Conservation (phyloP, 306 rosid species). For the Quillaja saponaria region DNA sequence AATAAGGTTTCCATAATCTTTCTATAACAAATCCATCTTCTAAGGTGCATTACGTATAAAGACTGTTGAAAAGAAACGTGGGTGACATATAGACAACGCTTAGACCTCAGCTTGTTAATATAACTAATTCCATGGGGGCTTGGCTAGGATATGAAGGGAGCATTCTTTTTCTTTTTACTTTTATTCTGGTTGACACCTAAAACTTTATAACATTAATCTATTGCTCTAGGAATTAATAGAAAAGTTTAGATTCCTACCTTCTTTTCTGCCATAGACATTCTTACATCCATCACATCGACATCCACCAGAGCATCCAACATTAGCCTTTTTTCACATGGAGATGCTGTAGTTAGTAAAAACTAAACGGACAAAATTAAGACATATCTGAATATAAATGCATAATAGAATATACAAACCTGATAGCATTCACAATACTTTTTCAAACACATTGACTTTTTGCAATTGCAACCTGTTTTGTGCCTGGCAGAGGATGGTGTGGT, state of each 20-base stretch:
- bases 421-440: constrained; percentile 85
- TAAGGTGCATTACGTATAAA: background rate
- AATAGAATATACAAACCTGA: constrained; percentile 49
- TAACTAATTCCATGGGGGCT: background rate
- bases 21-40: constrained; percentile 9
- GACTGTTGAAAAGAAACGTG: background rate
- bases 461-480: constrained; percentile 77
- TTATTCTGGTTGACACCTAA: background rate
- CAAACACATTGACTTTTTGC: constrained; percentile 70
- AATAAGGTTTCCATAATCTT: constrained; percentile 1
- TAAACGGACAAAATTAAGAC: background rate
- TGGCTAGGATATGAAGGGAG: background rate
- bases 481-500: constrained; percentile 61
- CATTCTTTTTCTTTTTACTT: background rate
- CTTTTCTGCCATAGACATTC: constrained; percentile 60
- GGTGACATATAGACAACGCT: background rate
- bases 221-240: constrained; percentile 13
- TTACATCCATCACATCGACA: constrained; percentile 73
- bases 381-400: constrained; percentile 8
- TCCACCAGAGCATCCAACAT: constrained; percentile 70
- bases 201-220: background rate
- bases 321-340: constrained; percentile 43
- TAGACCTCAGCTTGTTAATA: background rate
- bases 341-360: constrained; percentile 16
- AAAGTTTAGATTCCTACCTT: constrained; percentile 47